Conservation (phyloP, 1,284 basidiomycete species). For the Austroboletus novae-zelandiae region DNA sequence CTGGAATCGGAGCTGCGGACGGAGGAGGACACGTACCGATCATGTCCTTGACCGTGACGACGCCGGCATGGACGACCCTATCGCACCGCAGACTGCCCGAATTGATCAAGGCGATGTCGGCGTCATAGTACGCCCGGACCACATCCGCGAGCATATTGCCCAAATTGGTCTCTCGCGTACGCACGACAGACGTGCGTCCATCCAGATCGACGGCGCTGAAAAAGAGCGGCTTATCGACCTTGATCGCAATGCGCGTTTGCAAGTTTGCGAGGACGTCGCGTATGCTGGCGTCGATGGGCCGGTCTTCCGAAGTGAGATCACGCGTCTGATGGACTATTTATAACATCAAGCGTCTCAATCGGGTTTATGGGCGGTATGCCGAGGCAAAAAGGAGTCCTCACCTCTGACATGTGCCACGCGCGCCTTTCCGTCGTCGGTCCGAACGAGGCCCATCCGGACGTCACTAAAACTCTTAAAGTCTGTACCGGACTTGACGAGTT, state of each 20-base stretch:
- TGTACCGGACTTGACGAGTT: slow-evolving; percentile 7
- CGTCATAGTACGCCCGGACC: slow-evolving; percentile 18
- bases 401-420: slow-evolving; percentile 1
- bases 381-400: background rate
- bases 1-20: background rate
- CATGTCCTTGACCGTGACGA: slow-evolving; percentile 11
- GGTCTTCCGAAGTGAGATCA: slow-evolving; percentile 3
- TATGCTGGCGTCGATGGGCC: slow-evolving; percentile 7
- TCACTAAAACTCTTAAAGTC: slow-evolving; percentile 6
- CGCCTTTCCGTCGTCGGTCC: background rate
- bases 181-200: slow-evolving; percentile 1
- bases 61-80: slow-evolving; percentile 8
- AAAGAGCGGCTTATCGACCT: slow-evolving; percentile 4
- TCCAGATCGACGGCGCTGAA: slow-evolving; percentile 7
- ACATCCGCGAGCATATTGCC: slow-evolving; percentile 14
- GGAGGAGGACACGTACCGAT: slow-evolving; percentile 9
- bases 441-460: slow-evolving; percentile 7
- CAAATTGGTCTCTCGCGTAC: slow-evolving; percentile 3
- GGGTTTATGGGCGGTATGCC: no score
- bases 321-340: slow-evolving; percentile 5
- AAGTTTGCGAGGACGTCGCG: background rate
- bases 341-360: no score
- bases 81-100: slow-evolving; percentile 7
- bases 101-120: slow-evolving; percentile 17
- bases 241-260: background rate